Percentiles rank a stretch among this genome's conserved stretches.
Conservation (phyloP, 2,329 filamentous ascomycete genomes). For the Fusarium staphyleae region DNA sequence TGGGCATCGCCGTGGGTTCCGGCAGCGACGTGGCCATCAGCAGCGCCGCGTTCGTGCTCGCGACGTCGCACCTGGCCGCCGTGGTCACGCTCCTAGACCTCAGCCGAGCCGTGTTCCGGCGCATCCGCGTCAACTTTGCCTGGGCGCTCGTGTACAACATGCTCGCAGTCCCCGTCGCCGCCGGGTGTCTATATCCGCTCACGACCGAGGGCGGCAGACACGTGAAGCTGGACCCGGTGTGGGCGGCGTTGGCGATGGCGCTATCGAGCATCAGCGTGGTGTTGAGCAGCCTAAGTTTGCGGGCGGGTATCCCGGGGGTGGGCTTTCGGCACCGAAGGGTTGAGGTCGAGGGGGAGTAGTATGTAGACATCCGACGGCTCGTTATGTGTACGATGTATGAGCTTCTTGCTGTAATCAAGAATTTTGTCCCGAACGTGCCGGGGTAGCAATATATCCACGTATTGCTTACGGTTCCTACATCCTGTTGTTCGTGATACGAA, state of each 20-base stretch:
- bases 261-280: slow-evolving; percentile 91
- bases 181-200: slow-evolving; percentile 75
- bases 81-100: slow-evolving; percentile 78
- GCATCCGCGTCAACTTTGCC: slow-evolving; percentile 84
- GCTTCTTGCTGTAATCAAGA: background rate
- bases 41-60: slow-evolving; percentile 81
- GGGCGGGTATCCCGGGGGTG: slow-evolving; percentile 54
- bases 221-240: slow-evolving; percentile 75
- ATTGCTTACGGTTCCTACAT: background rate
- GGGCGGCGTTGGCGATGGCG: slow-evolving; percentile 93
- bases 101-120: slow-evolving; percentile 73
- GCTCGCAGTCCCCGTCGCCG: slow-evolving; percentile 79
- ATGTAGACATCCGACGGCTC: background rate
- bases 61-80: slow-evolving; percentile 72
- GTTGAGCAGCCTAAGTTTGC: slow-evolving; percentile 77
- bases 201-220: slow-evolving; percentile 57
- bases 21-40: slow-evolving; percentile 86
- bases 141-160: slow-evolving; percentile 88
- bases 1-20: slow-evolving; percentile 83
- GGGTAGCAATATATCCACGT: background rate
- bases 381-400: background rate
- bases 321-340: slow-evolving; percentile 50
- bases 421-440: background rate
- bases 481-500: background rate
- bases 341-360: slow-evolving; percentile 12